phyloP scores from a whole-genome alignment of 2,329 filamentous ascomycete genomes.

The Colletotrichum brevisporum region DNA sequence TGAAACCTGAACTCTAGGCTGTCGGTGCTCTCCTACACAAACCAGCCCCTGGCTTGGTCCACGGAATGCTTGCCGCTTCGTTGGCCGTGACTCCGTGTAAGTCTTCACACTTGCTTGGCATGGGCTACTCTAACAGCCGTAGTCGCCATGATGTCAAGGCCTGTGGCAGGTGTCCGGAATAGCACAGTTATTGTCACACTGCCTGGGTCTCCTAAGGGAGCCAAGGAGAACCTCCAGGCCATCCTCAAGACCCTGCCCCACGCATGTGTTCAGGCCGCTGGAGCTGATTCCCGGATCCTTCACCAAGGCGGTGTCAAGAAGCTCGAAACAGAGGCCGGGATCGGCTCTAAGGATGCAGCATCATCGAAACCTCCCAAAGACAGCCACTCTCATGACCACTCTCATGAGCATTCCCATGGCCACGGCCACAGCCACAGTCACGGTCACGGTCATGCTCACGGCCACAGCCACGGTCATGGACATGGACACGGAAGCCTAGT shows the following conservation, averaged over 20 bases:
- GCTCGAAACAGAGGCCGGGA: constrained; percentile 85
- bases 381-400: constrained; percentile 68
- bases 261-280: constrained; percentile 91
- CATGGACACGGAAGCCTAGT: constrained; percentile 77
- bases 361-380: constrained; percentile 58
- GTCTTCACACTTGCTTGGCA: constrained; percentile 49
- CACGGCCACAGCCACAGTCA: constrained; percentile 64
- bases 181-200: constrained; percentile 88
- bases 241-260: constrained; percentile 93
- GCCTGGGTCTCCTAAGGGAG: constrained; percentile 95
- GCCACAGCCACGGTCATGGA: constrained; percentile 68
- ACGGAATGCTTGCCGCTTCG: constrained; percentile 92
- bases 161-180: constrained; percentile 89
- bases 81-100: constrained; percentile 90
- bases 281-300: constrained; percentile 82
- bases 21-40: constrained; percentile 85
- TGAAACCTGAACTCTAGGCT: constrained; percentile 65
- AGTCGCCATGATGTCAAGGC: constrained; percentile 98
- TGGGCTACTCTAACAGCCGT: constrained; percentile 42
- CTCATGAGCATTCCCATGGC: constrained; percentile 56
- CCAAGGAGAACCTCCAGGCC: constrained; percentile 91
- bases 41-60: constrained; percentile 90
- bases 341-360: constrained; percentile 51
- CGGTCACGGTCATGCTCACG: constrained; percentile 66
- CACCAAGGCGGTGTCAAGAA: constrained; percentile 87